Evolutionary conservation across 2,329 filamentous ascomycete genomes (phyloP), one percentile per base, ranked within the genome.

Genomic region (Pyrenochaeta sp.): DNA sequence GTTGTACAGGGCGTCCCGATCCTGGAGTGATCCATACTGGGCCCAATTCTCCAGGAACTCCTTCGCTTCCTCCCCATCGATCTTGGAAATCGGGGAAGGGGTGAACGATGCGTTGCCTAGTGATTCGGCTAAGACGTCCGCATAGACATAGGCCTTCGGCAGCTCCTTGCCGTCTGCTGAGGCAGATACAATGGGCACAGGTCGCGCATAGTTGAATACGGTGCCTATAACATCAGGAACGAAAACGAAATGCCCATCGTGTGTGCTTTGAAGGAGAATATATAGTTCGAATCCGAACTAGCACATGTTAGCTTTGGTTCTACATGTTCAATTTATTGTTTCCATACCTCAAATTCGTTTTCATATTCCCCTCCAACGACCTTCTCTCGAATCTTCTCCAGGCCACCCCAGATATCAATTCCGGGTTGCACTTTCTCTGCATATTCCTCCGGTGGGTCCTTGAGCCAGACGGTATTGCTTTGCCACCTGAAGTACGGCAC

Each of bases 161-260:
- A 87, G 69, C 27, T 69, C 65, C 37, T 72, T 66, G 9, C 74
- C 74, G 68, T 90, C 86, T 3, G 76, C 64, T 1, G 87, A 90
- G 7, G 89, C 81, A 0, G 87, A 89, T 0, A 89, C 85, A 0
- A 90, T 66, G 50, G 80, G 77, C 66, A 83, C 71, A 27, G 78
- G 76, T 8, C 84, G 79, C 6, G 79, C 80, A 39, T 68, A 89
- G 59, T 71, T 80, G 74, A 88, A 86, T 0, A 84, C 69, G 0
- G 69, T 80, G 42, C 80, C 81, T 13, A 88, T 79, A 4, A 82
- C 77, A 61, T 87, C 84, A 2, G 85, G 84, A 13, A 82, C 75
- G 67, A 83, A 87, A 1, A 79, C 76, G 50, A 89, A 87, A 67
- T 91, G 89, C 1, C 88, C 87, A 68, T 91, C 89, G 64, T 90